Evolutionary conservation across 164 flowering plant genomes (phyloP).

Genomic region (Magnolia officinalis): DNA sequence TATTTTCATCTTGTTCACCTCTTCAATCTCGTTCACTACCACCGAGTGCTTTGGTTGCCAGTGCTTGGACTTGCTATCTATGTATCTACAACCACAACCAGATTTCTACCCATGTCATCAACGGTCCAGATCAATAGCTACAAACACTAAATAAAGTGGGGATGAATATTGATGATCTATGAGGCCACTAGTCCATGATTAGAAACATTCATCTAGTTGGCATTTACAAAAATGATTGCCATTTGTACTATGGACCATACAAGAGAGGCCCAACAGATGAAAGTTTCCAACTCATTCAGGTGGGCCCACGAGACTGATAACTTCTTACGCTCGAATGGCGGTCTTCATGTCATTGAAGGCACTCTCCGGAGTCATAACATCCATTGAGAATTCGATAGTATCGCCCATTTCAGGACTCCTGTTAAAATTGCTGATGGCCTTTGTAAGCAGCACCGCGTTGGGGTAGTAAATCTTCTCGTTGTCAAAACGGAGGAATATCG

Average conservation of each 20-base stretch:
- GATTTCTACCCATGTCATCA: neutral
- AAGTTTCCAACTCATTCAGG: too few species aligned
- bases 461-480: conserved; percentile 30
- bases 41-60: conserved; percentile 41
- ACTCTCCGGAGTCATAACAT: conserved; percentile 20
- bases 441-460: conserved; percentile 21
- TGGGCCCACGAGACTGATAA: too few species aligned
- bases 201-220: neutral
- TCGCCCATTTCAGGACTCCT: conserved; percentile 37
- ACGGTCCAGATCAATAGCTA: neutral
- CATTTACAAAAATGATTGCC: neutral
- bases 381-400: conserved; percentile 22
- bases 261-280: too few species aligned
- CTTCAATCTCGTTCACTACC: conserved; percentile 43
- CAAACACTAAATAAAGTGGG: neutral
- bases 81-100: conserved; percentile 29
- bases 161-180: neutral
- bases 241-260: too few species aligned
- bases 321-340: conserved; percentile 34
- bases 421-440: conserved; percentile 32
- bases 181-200: too few species aligned
- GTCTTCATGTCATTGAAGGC: conserved; percentile 30
- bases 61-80: conserved; percentile 43
- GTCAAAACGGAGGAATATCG: conserved; percentile 41
- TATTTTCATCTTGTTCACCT: conserved; percentile 46